Percentiles rank a stretch among this genome's conserved stretches.
Conservation (phyloP, 2,329 filamentous ascomycete species). For the Phialophora verrucosa region DNA sequence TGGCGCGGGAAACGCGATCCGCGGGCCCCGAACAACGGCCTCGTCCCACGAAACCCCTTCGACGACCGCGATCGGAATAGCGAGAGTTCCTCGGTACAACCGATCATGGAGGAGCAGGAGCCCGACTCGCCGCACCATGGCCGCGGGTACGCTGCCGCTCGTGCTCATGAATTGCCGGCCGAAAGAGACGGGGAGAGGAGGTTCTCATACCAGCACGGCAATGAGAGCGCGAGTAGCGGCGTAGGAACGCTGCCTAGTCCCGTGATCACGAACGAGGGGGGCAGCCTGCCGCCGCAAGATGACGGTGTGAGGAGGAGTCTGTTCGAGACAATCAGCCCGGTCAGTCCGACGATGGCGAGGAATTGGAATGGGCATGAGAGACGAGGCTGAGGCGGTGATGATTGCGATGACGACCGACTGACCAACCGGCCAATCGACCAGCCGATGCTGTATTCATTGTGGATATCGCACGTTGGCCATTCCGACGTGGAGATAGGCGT, state of each 20-base stretch:
- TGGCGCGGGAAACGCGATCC: constrained; percentile 19
- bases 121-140: background rate
- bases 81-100: constrained; percentile 29
- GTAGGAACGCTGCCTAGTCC: constrained; percentile 29
- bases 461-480: background rate
- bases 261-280: background rate
- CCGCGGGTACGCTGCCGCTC: background rate
- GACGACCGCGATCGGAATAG: constrained; percentile 16
- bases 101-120: constrained; percentile 28
- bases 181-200: constrained; percentile 9
- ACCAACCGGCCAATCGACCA: too few species aligned
- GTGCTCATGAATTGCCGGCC: constrained; percentile 3
- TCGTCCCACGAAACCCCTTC: background rate
- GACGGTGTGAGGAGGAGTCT: constrained; percentile 25
- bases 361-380: constrained; percentile 5
- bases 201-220: constrained; percentile 24
- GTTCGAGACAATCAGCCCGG: constrained; percentile 29
- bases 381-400: background rate
- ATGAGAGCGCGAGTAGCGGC: constrained; percentile 29
- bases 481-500: background rate
- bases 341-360: constrained; percentile 25
- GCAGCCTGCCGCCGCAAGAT: constrained; percentile 4
- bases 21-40: background rate
- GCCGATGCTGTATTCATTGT: too few species aligned
- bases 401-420: background rate